phyloP scores from a whole-genome alignment of 2,329 filamentous ascomycete species.

The Colletotrichum eleusines region DNA sequence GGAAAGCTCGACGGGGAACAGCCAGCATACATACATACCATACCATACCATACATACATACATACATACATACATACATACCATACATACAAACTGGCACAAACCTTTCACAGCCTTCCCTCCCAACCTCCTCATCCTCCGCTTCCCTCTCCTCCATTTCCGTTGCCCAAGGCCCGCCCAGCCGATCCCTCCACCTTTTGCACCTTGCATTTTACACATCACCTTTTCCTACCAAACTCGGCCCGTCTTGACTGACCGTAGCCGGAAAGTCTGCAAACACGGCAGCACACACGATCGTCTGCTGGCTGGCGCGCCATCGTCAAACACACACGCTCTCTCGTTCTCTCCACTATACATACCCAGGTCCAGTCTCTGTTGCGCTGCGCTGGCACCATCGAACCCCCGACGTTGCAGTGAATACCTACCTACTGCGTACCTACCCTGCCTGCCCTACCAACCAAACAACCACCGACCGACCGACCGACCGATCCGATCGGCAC shows the following conservation, averaged over 20 bases:
- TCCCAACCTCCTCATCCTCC: conserved; percentile 6
- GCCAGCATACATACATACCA: too few relatives aligned
- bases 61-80: too few relatives aligned
- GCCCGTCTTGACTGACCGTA: conserved; percentile 2
- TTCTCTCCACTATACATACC: too few relatives aligned
- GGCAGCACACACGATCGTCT: not conserved
- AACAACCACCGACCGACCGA: too few relatives aligned
- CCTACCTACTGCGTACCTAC: too few relatives aligned
- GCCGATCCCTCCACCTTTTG: not conserved
- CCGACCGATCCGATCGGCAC: not conserved
- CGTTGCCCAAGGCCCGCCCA: not conserved
- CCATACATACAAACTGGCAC: not conserved
- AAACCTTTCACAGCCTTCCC: not conserved
- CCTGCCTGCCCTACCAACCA: too few relatives aligned
- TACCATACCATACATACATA: too few relatives aligned
- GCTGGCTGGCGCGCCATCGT: conserved; percentile 1
- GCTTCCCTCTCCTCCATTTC: not conserved
- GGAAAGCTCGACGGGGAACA: not conserved
- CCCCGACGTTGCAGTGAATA: conserved; percentile 1
- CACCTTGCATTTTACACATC: not conserved
- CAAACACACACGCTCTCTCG: not conserved
- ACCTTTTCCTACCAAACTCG: not conserved
- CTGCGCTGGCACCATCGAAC: too few relatives aligned
- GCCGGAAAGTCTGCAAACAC: not conserved
- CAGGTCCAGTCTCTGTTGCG: too few relatives aligned